Evolutionary conservation across 345 rosid species (phyloP).

Genomic region (Syzygium grande): DNA sequence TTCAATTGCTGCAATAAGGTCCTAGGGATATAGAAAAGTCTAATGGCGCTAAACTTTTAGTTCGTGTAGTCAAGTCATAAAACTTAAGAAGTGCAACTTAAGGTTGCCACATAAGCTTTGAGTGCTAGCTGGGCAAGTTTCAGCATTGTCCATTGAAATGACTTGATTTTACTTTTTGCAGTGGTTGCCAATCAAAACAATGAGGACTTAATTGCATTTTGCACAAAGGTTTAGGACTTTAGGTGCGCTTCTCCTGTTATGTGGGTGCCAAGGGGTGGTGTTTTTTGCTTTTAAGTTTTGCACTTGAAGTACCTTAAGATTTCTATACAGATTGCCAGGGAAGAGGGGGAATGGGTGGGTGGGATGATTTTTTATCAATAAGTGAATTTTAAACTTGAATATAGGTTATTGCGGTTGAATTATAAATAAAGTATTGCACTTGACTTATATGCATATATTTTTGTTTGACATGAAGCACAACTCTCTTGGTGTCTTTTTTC

Average conservation of each 20-base stretch:
- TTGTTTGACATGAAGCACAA: neutral
- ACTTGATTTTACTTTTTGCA: neutral
- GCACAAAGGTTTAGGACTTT: neutral
- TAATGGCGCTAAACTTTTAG: neutral
- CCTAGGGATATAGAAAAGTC: rapidly evolving
- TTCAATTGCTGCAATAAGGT: neutral
- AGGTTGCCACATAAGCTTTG: neutral
- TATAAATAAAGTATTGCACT: neutral
- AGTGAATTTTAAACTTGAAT: neutral
- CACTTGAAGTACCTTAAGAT: neutral
- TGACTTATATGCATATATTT: neutral
- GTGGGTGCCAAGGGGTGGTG: neutral
- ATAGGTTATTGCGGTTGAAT: neutral
- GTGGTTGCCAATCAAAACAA: neutral
- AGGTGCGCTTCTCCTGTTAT: neutral
- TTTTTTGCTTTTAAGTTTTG: no score
- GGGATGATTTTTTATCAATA: neutral
- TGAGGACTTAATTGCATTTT: neutral
- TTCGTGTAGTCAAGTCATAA: neutral
- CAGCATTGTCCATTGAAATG: neutral
- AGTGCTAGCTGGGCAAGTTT: neutral
- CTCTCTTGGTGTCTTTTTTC: neutral
- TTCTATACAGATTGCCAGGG: neutral
- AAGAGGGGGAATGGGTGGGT: neutral
- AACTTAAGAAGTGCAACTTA: rapidly evolving